phyloP scores from a whole-genome alignment of 2,329 filamentous ascomycete genomes.

The Neodidymelliopsis sp. region DNA sequence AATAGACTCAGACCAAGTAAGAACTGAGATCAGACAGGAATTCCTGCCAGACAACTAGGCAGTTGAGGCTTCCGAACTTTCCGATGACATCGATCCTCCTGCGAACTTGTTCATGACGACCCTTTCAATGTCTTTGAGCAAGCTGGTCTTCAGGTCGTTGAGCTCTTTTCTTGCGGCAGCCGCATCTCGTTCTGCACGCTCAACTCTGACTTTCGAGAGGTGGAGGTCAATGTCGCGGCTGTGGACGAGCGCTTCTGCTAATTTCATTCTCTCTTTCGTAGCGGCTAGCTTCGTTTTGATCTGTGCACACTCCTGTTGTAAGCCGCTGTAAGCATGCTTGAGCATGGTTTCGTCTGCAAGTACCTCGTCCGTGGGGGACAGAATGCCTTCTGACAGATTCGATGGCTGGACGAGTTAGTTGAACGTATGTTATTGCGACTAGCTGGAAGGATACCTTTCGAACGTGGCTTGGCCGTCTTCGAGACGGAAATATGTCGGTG shows the following conservation, averaged over 20 bases:
- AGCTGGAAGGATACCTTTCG: conserved; percentile 9
- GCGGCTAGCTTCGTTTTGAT: conserved; percentile 17
- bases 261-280: conserved; percentile 21
- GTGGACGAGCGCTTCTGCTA: conserved; percentile 21
- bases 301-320: conserved; percentile 20
- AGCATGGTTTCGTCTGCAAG: conserved; percentile 22
- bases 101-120: conserved; percentile 18
- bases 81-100: conserved; percentile 10
- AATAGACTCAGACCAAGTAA: conserved; percentile 2
- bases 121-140: conserved; percentile 11
- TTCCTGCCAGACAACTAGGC: not conserved
- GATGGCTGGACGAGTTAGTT: conserved; percentile 8
- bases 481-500: conserved; percentile 7
- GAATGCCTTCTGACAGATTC: conserved; percentile 19
- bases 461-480: conserved; percentile 13
- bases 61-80: conserved; percentile 10
- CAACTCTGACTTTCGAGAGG: conserved; percentile 13
- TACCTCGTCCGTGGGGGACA: conserved; percentile 20
- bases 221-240: conserved; percentile 16
- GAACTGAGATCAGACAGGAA: not conserved
- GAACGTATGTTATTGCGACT: not conserved
- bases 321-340: conserved; percentile 24
- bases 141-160: conserved; percentile 10
- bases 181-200: conserved; percentile 18
- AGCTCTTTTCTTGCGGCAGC: conserved; percentile 19